Conservation (phyloP, 1,284 basidiomycete species). For the Hemileccinum hortonii region DNA sequence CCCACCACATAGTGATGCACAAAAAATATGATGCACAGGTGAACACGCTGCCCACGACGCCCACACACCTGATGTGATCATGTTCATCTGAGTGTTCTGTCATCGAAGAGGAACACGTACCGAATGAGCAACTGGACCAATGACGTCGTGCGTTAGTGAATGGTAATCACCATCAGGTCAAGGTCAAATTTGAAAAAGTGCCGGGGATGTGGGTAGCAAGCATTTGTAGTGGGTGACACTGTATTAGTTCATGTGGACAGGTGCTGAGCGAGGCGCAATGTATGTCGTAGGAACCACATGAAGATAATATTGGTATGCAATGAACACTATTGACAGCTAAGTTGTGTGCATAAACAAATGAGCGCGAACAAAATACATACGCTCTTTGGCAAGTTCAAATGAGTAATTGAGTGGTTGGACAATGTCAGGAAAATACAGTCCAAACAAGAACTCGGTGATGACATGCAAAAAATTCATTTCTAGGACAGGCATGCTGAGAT, state of each 20-base stretch:
- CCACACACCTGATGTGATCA: conserved; percentile 50
- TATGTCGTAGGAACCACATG: conserved; percentile 95
- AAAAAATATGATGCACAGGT: conserved; percentile 79
- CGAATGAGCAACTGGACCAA: conserved; percentile 84
- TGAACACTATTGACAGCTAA: conserved; percentile 59
- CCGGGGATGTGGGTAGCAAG: conserved; percentile 78
- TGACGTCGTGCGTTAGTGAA: conserved; percentile 84
- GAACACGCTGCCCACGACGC: conserved; percentile 80
- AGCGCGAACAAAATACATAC: conserved; percentile 46
- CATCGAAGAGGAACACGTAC: conserved; percentile 34
- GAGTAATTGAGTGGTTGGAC: conserved; percentile 92
- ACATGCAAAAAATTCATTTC: conserved; percentile 97
- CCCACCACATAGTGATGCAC: conserved; percentile 53
- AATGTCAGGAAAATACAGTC: conserved; percentile 94
- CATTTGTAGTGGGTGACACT: conserved; percentile 93
- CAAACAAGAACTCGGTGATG: conserved; percentile 96
- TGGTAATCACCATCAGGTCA: conserved; percentile 84
- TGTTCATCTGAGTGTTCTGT: not conserved
- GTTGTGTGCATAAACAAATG: not conserved
- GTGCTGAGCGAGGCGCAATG: conserved; percentile 61
- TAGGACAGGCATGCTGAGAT: conserved; percentile 31
- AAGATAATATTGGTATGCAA: conserved; percentile 95
- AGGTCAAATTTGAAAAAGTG: conserved; percentile 96
- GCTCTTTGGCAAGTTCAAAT: conserved; percentile 77
- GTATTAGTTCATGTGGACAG: conserved; percentile 88